A percentile compares a stretch with the other conserved stretches of the same genome.
phyloP scores from a whole-genome alignment of 2,329 filamentous ascomycete species.

The Cercospora sesami region DNA sequence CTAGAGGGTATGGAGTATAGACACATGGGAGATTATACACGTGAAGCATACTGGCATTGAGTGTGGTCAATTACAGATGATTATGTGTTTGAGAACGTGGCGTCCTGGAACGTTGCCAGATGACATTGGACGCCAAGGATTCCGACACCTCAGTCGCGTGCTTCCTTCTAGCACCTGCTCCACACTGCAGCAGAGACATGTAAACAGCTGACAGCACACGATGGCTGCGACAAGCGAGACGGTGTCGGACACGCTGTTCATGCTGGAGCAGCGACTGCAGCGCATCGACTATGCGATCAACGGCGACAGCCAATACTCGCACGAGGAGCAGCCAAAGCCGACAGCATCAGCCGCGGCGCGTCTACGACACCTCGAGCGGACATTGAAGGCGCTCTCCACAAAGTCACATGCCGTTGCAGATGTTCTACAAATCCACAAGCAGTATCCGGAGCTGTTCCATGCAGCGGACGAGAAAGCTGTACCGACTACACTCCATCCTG shows the following conservation, averaged over 20 bases:
- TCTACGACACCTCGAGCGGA: conserved; percentile 33
- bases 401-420: conserved; percentile 44
- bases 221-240: conserved; percentile 21
- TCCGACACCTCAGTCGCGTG: neutral
- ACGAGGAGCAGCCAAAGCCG: conserved; percentile 1
- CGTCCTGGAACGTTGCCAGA: too few relatives aligned
- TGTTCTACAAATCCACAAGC: conserved; percentile 44
- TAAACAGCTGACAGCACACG: conserved; percentile 7
- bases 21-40: too few relatives aligned
- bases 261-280: conserved; percentile 49
- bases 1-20: too few relatives aligned
- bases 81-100: too few relatives aligned
- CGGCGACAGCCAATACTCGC: conserved; percentile 32
- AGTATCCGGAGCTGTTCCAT: conserved; percentile 44
- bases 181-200: conserved; percentile 26
- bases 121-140: neutral
- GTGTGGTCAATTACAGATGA: too few relatives aligned
- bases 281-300: conserved; percentile 48
- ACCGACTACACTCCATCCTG: conserved; percentile 28
- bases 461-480: conserved; percentile 27
- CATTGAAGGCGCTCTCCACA: conserved; percentile 41
- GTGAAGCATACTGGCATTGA: too few relatives aligned
- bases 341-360: conserved; percentile 28
- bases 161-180: neutral
- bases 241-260: conserved; percentile 40